Evolutionary conservation across 192 early-diverging fungal genomes (phyloP), one percentile per base, ranked within the genome.

Genomic region (Dimargaris verticillata): DNA sequence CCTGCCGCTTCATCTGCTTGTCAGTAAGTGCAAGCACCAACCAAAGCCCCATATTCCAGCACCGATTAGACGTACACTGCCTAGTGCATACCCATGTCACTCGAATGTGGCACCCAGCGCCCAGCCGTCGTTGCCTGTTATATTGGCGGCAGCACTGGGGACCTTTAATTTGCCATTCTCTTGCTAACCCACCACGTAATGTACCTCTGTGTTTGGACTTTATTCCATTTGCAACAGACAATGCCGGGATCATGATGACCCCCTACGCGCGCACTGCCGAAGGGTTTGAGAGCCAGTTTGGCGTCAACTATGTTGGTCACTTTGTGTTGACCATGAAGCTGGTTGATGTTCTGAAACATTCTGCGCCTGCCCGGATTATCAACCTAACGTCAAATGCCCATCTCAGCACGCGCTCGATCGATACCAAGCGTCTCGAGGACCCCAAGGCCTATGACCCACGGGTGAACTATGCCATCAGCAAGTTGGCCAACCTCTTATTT

Each of bases 261-360:
- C 80, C 78, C 26, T 80, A 79, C 53, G 70, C 70, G 20, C 72
- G 73, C 44, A 84, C 82, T n/a, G 67, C 70, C 29, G 80, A 82
- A 22, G 82, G 82, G 25, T 64, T 75, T 22, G 82, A 84, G 62
- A 70, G 73, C 54, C 80, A 82, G 70, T 81, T 80, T 74, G 79
- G 80, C 4, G 79, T 78, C 47, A 83, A 83, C 65, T 78, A 73
- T 50, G 65, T 83, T 5, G 81, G 81, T 11, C 81, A 83, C 55
- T 80, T 75, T 26, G 57, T 73, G 50, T 61, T 83, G 25, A 74
- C 78, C 5, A 63, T 68, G 26, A 50, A 60, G 11, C 62, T 80
- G 15, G 28, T 80, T 2, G 63, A 60, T 0, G 33, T 70, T 11
- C 61, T 83, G 58, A 72, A 80, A 59, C 49, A 59, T 12, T 53